These are phyloP conservation scores for Ustilago esculenta DNA, from an alignment of 1,284 basidiomycete genomes.

Conservation along the genomic window DNA sequence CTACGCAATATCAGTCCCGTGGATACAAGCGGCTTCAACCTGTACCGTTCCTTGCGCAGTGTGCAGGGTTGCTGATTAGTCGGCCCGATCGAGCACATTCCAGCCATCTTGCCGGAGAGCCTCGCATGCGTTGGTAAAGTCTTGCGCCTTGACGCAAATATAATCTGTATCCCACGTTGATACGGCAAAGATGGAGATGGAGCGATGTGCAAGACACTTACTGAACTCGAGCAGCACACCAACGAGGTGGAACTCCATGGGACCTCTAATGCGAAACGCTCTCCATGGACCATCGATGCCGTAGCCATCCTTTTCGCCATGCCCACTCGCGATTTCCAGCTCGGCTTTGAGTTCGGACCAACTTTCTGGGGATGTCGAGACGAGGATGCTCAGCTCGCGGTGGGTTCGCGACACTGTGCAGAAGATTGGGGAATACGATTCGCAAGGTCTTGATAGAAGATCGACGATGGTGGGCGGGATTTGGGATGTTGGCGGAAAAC, in stretches of 20 bases:
- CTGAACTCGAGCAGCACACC: conserved; percentile 42
- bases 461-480: conserved; percentile 14
- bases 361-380: conserved; percentile 13
- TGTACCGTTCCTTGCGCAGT: too few species aligned
- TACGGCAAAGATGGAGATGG: conserved; percentile 43
- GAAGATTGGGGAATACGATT: conserved; percentile 12
- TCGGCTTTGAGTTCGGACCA: conserved; percentile 4
- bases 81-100: conserved; percentile 20
- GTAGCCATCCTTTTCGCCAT: conserved; percentile 8
- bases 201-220: conserved; percentile 20
- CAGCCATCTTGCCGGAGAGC: conserved; percentile 33
- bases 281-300: conserved; percentile 32
- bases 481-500: conserved; percentile 9
- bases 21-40: too few species aligned
- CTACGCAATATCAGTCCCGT: not conserved
- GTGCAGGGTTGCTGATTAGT: not conserved
- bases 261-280: conserved; percentile 38
- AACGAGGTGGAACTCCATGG: conserved; percentile 43
- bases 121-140: conserved; percentile 15
- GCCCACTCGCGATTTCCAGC: not conserved
- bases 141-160: conserved; percentile 30
- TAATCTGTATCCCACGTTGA: conserved; percentile 48
- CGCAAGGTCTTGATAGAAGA: conserved; percentile 11
- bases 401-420: conserved; percentile 42
- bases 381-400: conserved; percentile 36